Evolutionary conservation across 345 rosid species (phyloP).

Genomic region (Hypericum androsaemum): DNA sequence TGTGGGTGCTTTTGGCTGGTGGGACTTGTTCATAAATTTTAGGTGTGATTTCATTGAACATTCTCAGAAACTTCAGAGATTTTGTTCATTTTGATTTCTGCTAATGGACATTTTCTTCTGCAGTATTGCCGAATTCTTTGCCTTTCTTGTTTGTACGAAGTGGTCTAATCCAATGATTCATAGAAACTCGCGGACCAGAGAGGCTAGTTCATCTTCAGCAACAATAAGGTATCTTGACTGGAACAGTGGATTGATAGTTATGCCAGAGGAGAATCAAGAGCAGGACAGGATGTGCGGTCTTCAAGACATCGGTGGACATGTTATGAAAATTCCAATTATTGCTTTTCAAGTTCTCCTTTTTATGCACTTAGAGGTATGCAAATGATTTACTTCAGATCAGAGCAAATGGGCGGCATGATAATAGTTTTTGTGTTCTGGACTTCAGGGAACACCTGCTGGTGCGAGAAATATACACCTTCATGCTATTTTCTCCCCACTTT

Average conservation of each 20-base stretch:
- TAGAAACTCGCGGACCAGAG: slow-evolving; percentile 40
- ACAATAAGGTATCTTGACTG: slow-evolving; percentile 71
- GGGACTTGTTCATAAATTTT: slow-evolving; percentile 88
- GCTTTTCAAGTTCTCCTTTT: slow-evolving; percentile 84
- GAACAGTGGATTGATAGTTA: slow-evolving; percentile 74
- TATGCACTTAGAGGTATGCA: slow-evolving; percentile 78
- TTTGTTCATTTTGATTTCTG: background rate
- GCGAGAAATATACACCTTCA: slow-evolving; percentile 74
- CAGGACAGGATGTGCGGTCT: slow-evolving; percentile 61
- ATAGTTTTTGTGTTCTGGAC: slow-evolving; percentile 14
- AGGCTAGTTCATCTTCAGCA: slow-evolving; percentile 52
- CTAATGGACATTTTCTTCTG: slow-evolving; percentile 16
- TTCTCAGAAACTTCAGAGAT: slow-evolving; percentile 3
- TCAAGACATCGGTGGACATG: slow-evolving; percentile 90
- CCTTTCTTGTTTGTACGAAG: slow-evolving; percentile 87
- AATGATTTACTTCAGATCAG: slow-evolving; percentile 7
- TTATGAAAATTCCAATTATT: slow-evolving; percentile 80
- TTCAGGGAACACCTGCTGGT: slow-evolving; percentile 83
- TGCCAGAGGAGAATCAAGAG: slow-evolving; percentile 49
- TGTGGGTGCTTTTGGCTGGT: slow-evolving; percentile 92
- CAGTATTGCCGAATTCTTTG: slow-evolving; percentile 94
- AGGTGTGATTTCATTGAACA: slow-evolving; percentile 37
- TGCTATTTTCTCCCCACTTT: slow-evolving; percentile 73
- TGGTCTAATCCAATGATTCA: slow-evolving; percentile 95
- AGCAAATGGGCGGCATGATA: slow-evolving; percentile 5